Evolutionary conservation across 2,329 filamentous ascomycete genomes (phyloP).

Genomic region (Teratosphaeria gauchensis): DNA sequence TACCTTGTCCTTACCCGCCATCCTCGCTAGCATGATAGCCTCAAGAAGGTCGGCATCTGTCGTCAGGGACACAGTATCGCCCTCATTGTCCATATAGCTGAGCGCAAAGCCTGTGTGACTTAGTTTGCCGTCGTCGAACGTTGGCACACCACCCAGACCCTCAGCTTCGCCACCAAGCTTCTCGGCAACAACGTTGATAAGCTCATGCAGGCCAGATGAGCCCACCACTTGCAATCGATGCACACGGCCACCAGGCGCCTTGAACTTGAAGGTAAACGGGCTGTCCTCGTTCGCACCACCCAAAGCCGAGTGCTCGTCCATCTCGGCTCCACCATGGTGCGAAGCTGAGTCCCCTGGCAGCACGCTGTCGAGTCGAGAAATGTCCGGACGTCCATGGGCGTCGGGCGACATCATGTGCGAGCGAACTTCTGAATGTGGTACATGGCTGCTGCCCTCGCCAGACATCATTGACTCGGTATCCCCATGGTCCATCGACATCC

Average conservation of each 20-base stretch:
- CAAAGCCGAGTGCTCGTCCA: conserved; percentile 58
- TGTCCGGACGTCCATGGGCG: conserved; percentile 43
- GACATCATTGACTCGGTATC: conserved; percentile 96
- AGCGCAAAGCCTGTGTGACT: conserved; percentile 74
- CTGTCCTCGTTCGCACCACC: conserved; percentile 55
- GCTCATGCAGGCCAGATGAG: conserved; percentile 67
- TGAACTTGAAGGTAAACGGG: conserved; percentile 98
- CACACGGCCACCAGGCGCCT: conserved; percentile 87
- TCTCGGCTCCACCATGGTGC: conserved; percentile 67
- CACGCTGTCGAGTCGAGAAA: conserved; percentile 71
- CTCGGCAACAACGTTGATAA: conserved; percentile 65
- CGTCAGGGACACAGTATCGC: conserved; percentile 92
- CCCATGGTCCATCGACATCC: conserved; percentile 87
- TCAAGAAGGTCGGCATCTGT: conserved; percentile 89
- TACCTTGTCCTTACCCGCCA: conserved; percentile 76
- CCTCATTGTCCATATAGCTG: conserved; percentile 94
- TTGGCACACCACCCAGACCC: conserved; percentile 69
- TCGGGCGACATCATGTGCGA: conserved; percentile 73
- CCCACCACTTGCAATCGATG: conserved; percentile 82
- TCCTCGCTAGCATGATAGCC: conserved; percentile 73
- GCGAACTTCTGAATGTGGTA: conserved; percentile 55
- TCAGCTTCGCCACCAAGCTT: conserved; percentile 83
- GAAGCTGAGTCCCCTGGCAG: conserved; percentile 91
- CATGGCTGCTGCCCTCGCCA: conserved; percentile 71
- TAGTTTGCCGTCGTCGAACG: conserved; percentile 69